Percentiles rank a stretch among this genome's conserved stretches.
phyloP scores from a whole-genome alignment of 2,329 filamentous ascomycete species.

The Endocalyx cinctus region DNA sequence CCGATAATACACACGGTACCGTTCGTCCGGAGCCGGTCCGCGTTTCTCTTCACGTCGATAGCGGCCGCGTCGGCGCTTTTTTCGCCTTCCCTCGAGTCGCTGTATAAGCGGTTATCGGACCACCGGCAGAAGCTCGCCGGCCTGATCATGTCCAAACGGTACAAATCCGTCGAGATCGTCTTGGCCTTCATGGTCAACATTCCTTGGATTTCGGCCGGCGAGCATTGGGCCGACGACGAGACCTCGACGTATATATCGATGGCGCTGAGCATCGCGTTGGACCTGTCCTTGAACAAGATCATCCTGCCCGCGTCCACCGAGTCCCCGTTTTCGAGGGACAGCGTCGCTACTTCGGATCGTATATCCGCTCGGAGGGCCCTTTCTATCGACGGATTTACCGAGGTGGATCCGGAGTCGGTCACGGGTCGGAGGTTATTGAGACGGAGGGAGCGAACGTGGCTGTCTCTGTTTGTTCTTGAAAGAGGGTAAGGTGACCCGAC shows the following conservation, averaged over 20 bases:
- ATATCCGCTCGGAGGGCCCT: slow-evolving; percentile 64
- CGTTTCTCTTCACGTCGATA: slow-evolving; percentile 69
- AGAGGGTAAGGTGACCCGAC: slow-evolving; percentile 44
- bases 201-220: slow-evolving; percentile 67
- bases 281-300: slow-evolving; percentile 66
- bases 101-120: slow-evolving; percentile 61
- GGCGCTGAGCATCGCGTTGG: slow-evolving; percentile 64
- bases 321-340: slow-evolving; percentile 38
- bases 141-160: slow-evolving; percentile 55
- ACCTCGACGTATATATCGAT: slow-evolving; percentile 68
- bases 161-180: slow-evolving; percentile 69
- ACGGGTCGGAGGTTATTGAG: slow-evolving; percentile 58
- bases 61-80: slow-evolving; percentile 66
- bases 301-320: slow-evolving; percentile 51
- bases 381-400: slow-evolving; percentile 62
- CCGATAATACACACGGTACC: slow-evolving; percentile 59
- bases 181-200: slow-evolving; percentile 72
- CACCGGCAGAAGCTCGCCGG: slow-evolving; percentile 61
- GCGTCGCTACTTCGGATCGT: slow-evolving; percentile 60
- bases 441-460: slow-evolving; percentile 64
- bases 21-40: slow-evolving; percentile 63
- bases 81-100: slow-evolving; percentile 55
- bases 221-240: slow-evolving; percentile 67
- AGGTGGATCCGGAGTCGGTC: slow-evolving; percentile 57
- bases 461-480: slow-evolving; percentile 68